Evolutionary conservation across 257 asterid genomes (phyloP), one percentile per base, ranked within the genome.

Genomic region (Rauvolfia tetraphylla): DNA sequence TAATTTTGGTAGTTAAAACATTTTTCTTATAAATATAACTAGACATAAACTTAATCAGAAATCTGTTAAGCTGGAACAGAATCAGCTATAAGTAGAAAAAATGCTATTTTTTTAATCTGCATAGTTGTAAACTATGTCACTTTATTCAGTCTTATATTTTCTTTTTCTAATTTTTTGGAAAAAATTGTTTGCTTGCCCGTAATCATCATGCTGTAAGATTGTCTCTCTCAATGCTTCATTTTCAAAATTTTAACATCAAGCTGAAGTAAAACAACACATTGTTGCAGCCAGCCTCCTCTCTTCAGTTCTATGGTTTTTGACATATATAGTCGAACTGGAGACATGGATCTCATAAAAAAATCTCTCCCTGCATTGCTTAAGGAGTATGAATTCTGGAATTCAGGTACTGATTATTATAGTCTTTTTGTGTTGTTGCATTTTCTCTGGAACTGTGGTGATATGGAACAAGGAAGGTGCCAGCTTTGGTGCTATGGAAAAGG

Each of bases 261-360:
- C 68, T 66, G 39, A 42, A 81, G 18, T 53, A 20, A 46, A 39
- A 42, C 18, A 38, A 25, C 63, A 34, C 48, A 2, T 41, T 46
- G 10, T 76, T 82, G 81, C 96, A 95, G 99, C 82, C 92, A 93
- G 75, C 98, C 98, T 72, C 99, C 98, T 27, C 83, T 95, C 25
- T 77, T 93, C 76, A 93, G 96, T 83, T 86, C 97, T 72, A 95
- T 95, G 99, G 86, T 93, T 34, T 61, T 80, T 17, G 97, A 89
- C 72, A 74, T 91, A 86, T 93, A 82, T 84, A 73, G 82, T 36
- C 81, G 81, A 29, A 91, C 97, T 6, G 85, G 90, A 20, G 99
- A 95, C 73, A 34, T 48, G 76, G 81, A 82, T 31, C 78, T 93
- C 53, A 84, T 87, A 29, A 73, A 42, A 74, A 85, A 72, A 79